These are phyloP conservation scores for Oryza australiensis DNA, from an alignment of 176 grass and related monocot species.

Conservation along the genomic window DNA sequence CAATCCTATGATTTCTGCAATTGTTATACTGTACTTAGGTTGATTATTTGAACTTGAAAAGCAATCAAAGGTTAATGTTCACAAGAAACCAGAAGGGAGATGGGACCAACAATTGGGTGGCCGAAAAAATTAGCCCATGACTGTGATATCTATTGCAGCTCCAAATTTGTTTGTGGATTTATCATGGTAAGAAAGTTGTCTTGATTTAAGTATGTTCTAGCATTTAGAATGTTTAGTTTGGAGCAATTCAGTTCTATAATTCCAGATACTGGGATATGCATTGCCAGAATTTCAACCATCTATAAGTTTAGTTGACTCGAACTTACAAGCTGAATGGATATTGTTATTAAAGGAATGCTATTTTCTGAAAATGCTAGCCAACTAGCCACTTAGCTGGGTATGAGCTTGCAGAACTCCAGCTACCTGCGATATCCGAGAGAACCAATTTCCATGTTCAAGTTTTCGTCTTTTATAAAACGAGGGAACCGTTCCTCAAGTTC, in stretches of 20 bases:
- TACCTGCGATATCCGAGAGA: neutral
- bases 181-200: conserved; percentile 21
- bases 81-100: conserved; percentile 46
- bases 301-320: neutral
- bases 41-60: conserved; percentile 92
- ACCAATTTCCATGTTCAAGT: neutral
- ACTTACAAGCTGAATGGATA: neutral
- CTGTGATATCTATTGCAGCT: neutral
- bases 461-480: neutral
- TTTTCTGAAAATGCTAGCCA: neutral
- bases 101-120: conserved; percentile 50
- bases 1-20: neutral
- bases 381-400: neutral
- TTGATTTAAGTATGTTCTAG: neutral
- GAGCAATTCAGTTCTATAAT: neutral
- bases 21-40: conserved; percentile 43
- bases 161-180: conserved; percentile 19
- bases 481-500: neutral
- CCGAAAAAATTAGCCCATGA: conserved; percentile 57
- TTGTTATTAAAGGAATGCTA: neutral
- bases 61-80: conserved; percentile 76
- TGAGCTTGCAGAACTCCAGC: neutral
- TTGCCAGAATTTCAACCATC: neutral
- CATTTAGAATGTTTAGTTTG: neutral
- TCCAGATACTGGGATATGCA: neutral